Evolutionary conservation across 306 rosid genomes (phyloP), one percentile per base, ranked within the genome.

Genomic region (Lathyrus tuberosus): DNA sequence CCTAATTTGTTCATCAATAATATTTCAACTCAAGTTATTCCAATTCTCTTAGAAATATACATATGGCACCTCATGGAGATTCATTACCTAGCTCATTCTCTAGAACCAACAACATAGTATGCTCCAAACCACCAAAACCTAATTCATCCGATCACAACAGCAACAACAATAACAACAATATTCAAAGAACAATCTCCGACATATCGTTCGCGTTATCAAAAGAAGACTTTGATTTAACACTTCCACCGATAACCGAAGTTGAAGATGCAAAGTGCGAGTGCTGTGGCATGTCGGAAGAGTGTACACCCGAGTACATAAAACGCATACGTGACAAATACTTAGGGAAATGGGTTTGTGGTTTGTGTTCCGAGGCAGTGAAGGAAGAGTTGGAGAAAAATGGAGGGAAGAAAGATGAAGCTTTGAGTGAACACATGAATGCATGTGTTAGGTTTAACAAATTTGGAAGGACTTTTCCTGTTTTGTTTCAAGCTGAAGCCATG

Each of bases 271-370:
- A 76, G 77, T 95, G 99, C 16, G 97, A 95, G 80, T 95, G 99
- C n/a, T 95, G 99, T 64, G 96, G 99, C 13, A 91, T 95, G 96
- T 67, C 82, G 26, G 96, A 95, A 81, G 99, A 95, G 87, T 91
- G 77, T 83, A 95, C 99, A 7, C 86, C 78, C 0, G 93, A 89
- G 83, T 95, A 89, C 86, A 85, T 91, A 5, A 90, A 80, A 8
- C 79, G 83, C 7, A 90, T 87, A 24, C 76, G 93, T 1, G 84
- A 72, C 15, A 95, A 84, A 77, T 83, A 76, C 84, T 54, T 58
- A 5, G 97, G 99, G 73, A 91, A 91, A 74, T 90, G 84, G 85
- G 87, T 91, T 26, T 95, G 99, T 31, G 99, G 99, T 20, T 70
- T 91, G 43, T 95, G 99, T 41, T 22, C 91, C 0, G 97, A 91